Conservation (phyloP, 352 stramenopile species). For the Phytopythium delawarense region DNA sequence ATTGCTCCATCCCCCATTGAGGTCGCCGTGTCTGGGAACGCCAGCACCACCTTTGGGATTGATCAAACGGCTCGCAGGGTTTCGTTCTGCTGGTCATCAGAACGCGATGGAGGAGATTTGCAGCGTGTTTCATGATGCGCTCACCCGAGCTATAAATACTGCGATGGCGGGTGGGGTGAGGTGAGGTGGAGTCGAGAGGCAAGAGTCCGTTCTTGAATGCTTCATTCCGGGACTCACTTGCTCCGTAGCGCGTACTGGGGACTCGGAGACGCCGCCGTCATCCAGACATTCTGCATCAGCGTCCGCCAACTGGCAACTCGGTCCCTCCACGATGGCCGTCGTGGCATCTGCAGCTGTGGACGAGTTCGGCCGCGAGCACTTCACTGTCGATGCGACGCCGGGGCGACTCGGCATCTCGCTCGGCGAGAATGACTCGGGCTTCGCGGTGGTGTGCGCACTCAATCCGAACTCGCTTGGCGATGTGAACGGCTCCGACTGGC, state of each 20-base stretch:
- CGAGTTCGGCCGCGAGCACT: slow-evolving; percentile 34
- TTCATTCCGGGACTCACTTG: neutral
- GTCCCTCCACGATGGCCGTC: neutral
- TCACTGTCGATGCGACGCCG: slow-evolving; percentile 37
- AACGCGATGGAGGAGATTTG: neutral
- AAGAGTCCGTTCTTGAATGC: neutral
- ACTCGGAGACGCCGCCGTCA: neutral
- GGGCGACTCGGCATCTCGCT: slow-evolving; percentile 53
- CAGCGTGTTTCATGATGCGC: no score
- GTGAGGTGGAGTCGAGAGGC: no score
- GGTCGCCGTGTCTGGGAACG: no score
- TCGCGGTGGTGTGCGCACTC: slow-evolving; percentile 40
- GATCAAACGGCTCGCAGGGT: no score
- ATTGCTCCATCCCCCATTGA: no score
- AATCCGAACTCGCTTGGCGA: slow-evolving; percentile 21
- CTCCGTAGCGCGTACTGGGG: neutral
- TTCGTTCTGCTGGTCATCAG: neutral
- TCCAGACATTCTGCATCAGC: no score
- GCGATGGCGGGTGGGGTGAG: no score
- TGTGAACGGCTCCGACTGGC: neutral
- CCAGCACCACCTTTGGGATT: no score
- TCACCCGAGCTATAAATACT: no score
- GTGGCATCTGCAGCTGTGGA: slow-evolving; percentile 10
- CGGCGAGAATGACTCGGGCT: slow-evolving; percentile 37
- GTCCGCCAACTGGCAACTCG: no score